Evolutionary conservation across 2,329 filamentous ascomycete species (phyloP), one percentile per base, ranked within the genome.

Genomic region (Beauveria sp.): DNA sequence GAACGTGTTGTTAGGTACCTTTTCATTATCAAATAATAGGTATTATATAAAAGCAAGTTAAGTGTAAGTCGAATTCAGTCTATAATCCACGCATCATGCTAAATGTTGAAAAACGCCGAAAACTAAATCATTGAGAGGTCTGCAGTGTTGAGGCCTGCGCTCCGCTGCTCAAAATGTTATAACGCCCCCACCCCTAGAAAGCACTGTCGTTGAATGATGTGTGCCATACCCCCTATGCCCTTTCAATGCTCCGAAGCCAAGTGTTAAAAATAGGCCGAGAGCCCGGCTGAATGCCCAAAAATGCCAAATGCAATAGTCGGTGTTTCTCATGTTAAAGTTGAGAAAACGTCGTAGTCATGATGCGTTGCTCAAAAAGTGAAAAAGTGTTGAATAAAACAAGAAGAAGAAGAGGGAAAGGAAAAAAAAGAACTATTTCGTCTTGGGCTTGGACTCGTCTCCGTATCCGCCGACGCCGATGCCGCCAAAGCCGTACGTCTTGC

Each of bases 401-500:
- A 50, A 58, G 34, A 55, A 62, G 8, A 34, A 34, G 44, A 58
- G 18, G 26, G 34, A 44, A 26, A 56, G 54, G 37, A 24, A 44
- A 10, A 16, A 16, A 40, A 59, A 24, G 7, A 10, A 43, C 61
- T 69, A 75, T 14, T 44, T 61, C 61, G 72, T 65, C 18, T 67
- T 71, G 44, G 68, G 69, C 67, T 73, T 79, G 54, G 73, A 76
- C 75, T 85, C 83, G n/a, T 83, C 76, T 12, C 83, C 77, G 62
- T 85, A 86, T 1, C 83, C 82, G 48, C 77, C 84, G 64, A 83
- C 76, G 30, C 76, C 77, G 61, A 77, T 79, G 22, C 79, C 80
- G 16, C 77, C 77, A 37, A 77, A 76, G 1, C 73, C 75, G 62
- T 86, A 91, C 8, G 85, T 85, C 78, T 83, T 83, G 3, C 87